Conservation (phyloP, 805 yeast species). For the Nakazawaea peltata region DNA sequence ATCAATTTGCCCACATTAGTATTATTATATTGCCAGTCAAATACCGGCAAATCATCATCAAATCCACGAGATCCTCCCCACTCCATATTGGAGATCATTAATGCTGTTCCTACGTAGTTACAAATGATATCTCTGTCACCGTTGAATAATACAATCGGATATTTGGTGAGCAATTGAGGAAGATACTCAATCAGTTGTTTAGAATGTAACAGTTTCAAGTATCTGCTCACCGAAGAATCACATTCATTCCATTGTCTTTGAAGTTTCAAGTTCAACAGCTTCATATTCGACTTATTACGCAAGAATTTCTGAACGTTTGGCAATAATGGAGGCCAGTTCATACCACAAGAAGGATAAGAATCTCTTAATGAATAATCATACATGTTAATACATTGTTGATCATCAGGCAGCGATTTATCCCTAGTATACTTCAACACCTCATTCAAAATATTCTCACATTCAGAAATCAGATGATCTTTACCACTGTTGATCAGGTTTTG, state of each 20-base stretch:
- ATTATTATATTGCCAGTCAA: slow-evolving; percentile 38
- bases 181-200: slow-evolving; percentile 56
- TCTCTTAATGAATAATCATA: slow-evolving; percentile 72
- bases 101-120: slow-evolving; percentile 69
- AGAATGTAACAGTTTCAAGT: slow-evolving; percentile 43
- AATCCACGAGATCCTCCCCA: slow-evolving; percentile 62
- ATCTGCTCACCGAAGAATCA: slow-evolving; percentile 43
- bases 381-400: slow-evolving; percentile 65
- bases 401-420: slow-evolving; percentile 16
- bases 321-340: slow-evolving; percentile 81
- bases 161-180: slow-evolving; percentile 51
- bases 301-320: slow-evolving; percentile 42
- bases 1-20: slow-evolving; percentile 29
- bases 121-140: slow-evolving; percentile 90
- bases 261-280: slow-evolving; percentile 40
- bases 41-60: slow-evolving; percentile 22
- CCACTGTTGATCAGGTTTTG: slow-evolving; percentile 39
- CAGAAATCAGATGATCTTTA: slow-evolving; percentile 16
- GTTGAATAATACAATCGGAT: slow-evolving; percentile 67
- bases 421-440: slow-evolving; percentile 26
- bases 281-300: slow-evolving; percentile 33
- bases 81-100: slow-evolving; percentile 47
- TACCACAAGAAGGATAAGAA: slow-evolving; percentile 79
- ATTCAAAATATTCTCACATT: slow-evolving; percentile 34
- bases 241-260: slow-evolving; percentile 69